Evolutionary conservation across 257 asterid genomes (phyloP).

Genomic region (Apocynum venetum): DNA sequence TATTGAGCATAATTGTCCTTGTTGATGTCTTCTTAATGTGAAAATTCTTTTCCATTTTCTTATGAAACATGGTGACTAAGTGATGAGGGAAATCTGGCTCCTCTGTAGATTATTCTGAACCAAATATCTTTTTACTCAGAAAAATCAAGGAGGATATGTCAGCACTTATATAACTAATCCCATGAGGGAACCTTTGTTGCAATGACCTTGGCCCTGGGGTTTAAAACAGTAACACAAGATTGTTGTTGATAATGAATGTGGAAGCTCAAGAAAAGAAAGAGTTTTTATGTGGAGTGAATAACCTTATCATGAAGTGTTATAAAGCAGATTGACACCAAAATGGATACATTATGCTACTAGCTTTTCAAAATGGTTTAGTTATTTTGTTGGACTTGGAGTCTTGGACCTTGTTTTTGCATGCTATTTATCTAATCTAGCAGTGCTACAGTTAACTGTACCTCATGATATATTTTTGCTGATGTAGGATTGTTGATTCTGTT

Average conservation of each 20-base stretch:
- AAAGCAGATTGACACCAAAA: neutral
- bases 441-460: neutral
- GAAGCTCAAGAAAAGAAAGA: neutral
- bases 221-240: neutral
- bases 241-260: no score
- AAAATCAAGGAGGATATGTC: neutral
- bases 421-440: neutral
- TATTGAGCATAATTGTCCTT: neutral
- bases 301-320: neutral
- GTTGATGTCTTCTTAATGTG: neutral
- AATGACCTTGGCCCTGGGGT: neutral
- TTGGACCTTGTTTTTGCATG: neutral
- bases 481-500: conserved; percentile 47
- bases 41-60: neutral
- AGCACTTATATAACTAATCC: neutral
- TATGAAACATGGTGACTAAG: neutral
- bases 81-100: neutral
- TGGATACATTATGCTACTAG: neutral
- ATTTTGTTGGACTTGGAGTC: neutral
- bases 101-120: neutral
- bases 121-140: neutral
- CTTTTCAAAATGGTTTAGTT: neutral
- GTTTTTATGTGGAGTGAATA: neutral
- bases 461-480: conserved; percentile 25
- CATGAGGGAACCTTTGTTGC: neutral